Evolutionary conservation across 495 filamentous ascomycete genomes (phyloP).

Genomic region (Ramalina peruviana): DNA sequence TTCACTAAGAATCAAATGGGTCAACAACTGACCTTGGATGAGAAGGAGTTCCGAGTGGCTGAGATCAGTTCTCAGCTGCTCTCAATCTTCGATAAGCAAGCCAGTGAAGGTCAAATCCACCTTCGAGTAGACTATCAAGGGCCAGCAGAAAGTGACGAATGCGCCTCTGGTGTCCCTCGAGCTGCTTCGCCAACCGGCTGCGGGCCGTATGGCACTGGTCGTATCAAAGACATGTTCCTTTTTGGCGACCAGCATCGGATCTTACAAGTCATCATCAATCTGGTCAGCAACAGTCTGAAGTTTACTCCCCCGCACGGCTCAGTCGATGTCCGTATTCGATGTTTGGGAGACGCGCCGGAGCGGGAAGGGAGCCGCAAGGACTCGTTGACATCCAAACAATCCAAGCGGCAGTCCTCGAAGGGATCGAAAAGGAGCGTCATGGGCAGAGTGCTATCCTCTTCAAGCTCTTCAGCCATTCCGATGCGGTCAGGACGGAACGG

Average conservation of each 20-base stretch:
- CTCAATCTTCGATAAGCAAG: slow-evolving; percentile 82
- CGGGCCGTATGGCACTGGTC: slow-evolving; percentile 45
- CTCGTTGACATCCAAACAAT: slow-evolving; percentile 15
- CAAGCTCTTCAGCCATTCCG: slow-evolving; percentile 13
- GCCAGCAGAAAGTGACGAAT: slow-evolving; percentile 26
- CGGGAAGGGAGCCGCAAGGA: slow-evolving; percentile 15
- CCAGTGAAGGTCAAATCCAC: slow-evolving; percentile 58
- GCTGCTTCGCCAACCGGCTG: slow-evolving; percentile 30
- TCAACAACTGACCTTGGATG: slow-evolving; percentile 60
- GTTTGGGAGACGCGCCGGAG: slow-evolving; percentile 39
- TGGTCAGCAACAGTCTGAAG: slow-evolving; percentile 85
- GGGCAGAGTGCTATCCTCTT: slow-evolving; percentile 13
- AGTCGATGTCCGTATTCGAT: slow-evolving; percentile 60
- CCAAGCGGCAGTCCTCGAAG: slow-evolving; percentile 11
- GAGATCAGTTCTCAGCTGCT: slow-evolving; percentile 68
- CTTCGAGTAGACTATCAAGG: slow-evolving; percentile 57
- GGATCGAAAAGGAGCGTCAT: slow-evolving; percentile 12
- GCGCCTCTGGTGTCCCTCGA: slow-evolving; percentile 11
- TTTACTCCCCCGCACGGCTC: slow-evolving; percentile 72
- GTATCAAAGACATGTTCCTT: slow-evolving; percentile 59
- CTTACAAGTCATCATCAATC: slow-evolving; percentile 79
- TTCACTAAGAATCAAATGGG: slow-evolving; percentile 93
- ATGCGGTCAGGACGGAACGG: slow-evolving; percentile 6
- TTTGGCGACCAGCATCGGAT: slow-evolving; percentile 90
- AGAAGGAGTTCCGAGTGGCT: slow-evolving; percentile 68